Percentiles rank a stretch among this genome's conserved stretches.
Conservation (phyloP, 768 basidiomycete genomes). For the Cystofilobasidium capitatum region DNA sequence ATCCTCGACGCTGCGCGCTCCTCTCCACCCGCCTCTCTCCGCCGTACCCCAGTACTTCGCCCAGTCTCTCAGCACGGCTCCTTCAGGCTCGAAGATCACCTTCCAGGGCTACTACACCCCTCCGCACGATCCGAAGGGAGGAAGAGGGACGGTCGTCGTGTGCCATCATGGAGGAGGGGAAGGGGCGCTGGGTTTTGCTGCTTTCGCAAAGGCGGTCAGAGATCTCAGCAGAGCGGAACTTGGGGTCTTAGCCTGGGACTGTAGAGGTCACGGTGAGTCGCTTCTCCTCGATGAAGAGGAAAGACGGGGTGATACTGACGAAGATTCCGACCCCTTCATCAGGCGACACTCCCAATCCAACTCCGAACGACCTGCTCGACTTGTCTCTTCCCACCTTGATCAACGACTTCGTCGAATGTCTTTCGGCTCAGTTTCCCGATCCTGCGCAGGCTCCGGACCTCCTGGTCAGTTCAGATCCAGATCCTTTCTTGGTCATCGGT, state of each 20-base stretch:
- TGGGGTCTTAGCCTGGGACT: slow-evolving; percentile 73
- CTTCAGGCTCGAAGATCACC: slow-evolving; percentile 43
- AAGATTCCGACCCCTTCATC: neutral
- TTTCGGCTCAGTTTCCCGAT: slow-evolving; percentile 62
- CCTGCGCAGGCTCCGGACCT: slow-evolving; percentile 57
- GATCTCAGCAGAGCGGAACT: slow-evolving; percentile 57
- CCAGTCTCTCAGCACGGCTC: neutral
- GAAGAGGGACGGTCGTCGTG: slow-evolving; percentile 57
- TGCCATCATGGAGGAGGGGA: slow-evolving; percentile 98
- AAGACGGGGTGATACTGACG: neutral
- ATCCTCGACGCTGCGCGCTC: neutral
- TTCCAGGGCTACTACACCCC: slow-evolving; percentile 77
- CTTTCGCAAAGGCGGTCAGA: slow-evolving; percentile 69
- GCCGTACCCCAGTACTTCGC: slow-evolving; percentile 23
- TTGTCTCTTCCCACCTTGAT: slow-evolving; percentile 65
- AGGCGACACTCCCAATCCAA: slow-evolving; percentile 26
- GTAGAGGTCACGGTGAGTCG: slow-evolving; percentile 70
- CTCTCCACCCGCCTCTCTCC: neutral
- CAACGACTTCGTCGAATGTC: slow-evolving; percentile 60
- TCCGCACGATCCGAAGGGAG: slow-evolving; percentile 39
- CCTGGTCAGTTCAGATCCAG: slow-evolving; percentile 49
- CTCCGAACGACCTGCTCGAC: slow-evolving; percentile 43
- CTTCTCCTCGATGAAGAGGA: neutral
- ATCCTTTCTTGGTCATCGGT: neutral
- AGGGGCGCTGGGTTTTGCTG: slow-evolving; percentile 79